phyloP scores from a whole-genome alignment of 2,329 filamentous ascomycete species.

The Blumeriella jaapii region DNA sequence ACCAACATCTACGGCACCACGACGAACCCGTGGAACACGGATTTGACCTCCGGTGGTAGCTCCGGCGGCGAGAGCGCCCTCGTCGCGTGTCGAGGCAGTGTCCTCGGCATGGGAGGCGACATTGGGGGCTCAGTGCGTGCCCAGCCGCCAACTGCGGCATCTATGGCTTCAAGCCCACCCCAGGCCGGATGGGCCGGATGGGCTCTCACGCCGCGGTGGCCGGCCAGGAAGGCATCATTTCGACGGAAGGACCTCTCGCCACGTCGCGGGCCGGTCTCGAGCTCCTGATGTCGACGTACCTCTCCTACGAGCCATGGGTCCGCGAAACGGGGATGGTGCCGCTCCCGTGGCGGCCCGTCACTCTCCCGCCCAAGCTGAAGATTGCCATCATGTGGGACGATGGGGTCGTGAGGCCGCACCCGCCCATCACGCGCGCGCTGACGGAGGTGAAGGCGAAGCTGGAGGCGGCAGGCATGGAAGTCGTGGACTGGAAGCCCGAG shows the following conservation, averaged over 20 bases:
- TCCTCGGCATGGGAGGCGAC: slow-evolving; percentile 22
- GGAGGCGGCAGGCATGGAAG: slow-evolving; percentile 8
- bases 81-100: slow-evolving; percentile 31
- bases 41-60: slow-evolving; percentile 47
- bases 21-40: slow-evolving; percentile 38
- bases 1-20: slow-evolving; percentile 47
- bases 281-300: slow-evolving; percentile 19
- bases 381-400: slow-evolving; percentile 27
- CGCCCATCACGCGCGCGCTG: slow-evolving; percentile 15
- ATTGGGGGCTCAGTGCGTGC: slow-evolving; percentile 15
- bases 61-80: slow-evolving; percentile 49
- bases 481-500: slow-evolving; percentile 17
- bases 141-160: slow-evolving; percentile 37
- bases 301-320: slow-evolving; percentile 34
- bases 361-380: slow-evolving; percentile 21
- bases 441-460: slow-evolving; percentile 9
- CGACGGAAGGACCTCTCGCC: slow-evolving; percentile 29
- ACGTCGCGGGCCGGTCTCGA: slow-evolving; percentile 37
- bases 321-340: slow-evolving; percentile 39
- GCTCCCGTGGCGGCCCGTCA: slow-evolving; percentile 28
- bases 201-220: slow-evolving; percentile 33
- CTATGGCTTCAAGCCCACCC: slow-evolving; percentile 38
- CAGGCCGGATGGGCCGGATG: slow-evolving; percentile 31
- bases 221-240: slow-evolving; percentile 26
- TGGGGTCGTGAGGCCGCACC: slow-evolving; percentile 11